A percentile compares a stretch with the other conserved stretches of the same genome.
phyloP scores from a whole-genome alignment of 2,329 filamentous ascomycete genomes.

The Zopfia rhizophila region DNA sequence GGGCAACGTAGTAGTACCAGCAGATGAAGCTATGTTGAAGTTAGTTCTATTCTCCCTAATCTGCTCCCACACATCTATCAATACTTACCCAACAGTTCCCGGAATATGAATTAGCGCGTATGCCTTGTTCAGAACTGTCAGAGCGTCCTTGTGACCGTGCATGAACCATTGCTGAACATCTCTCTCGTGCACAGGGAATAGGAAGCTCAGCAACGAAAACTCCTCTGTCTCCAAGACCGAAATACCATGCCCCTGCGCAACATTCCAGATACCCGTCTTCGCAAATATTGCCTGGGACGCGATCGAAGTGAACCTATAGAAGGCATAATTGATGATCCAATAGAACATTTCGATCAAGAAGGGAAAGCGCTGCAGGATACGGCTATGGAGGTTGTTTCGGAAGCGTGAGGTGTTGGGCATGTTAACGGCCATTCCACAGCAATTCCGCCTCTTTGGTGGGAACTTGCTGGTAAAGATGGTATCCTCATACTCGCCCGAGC shows the following conservation, averaged over 20 bases:
- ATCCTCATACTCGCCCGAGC: slow-evolving; percentile 50
- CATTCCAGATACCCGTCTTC: slow-evolving; percentile 64
- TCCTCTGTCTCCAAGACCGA: slow-evolving; percentile 67
- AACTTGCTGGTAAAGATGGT: slow-evolving; percentile 49
- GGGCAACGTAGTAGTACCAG: slow-evolving; percentile 71
- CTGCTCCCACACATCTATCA: no score
- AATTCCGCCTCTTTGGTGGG: slow-evolving; percentile 61
- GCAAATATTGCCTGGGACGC: slow-evolving; percentile 64
- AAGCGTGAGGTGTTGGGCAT: slow-evolving; percentile 72
- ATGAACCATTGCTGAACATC: slow-evolving; percentile 68
- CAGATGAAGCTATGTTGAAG: slow-evolving; percentile 68
- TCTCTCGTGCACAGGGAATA: slow-evolving; percentile 65
- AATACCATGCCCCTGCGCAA: slow-evolving; percentile 66
- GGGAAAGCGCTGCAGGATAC: slow-evolving; percentile 73
- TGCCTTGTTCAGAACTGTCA: slow-evolving; percentile 67
- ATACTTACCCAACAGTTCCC: slow-evolving; percentile 66
- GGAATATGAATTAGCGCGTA: slow-evolving; percentile 71
- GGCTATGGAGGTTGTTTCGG: slow-evolving; percentile 67
- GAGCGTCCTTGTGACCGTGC: slow-evolving; percentile 61
- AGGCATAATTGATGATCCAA: slow-evolving; percentile 73
- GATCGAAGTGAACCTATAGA: slow-evolving; percentile 69
- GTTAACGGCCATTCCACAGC: slow-evolving; percentile 61
- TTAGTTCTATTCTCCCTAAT: not conserved
- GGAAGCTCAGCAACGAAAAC: slow-evolving; percentile 59
- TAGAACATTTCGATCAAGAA: slow-evolving; percentile 80